Conservation (phyloP, 495 filamentous ascomycete genomes). For the Penicillium crystallinum region DNA sequence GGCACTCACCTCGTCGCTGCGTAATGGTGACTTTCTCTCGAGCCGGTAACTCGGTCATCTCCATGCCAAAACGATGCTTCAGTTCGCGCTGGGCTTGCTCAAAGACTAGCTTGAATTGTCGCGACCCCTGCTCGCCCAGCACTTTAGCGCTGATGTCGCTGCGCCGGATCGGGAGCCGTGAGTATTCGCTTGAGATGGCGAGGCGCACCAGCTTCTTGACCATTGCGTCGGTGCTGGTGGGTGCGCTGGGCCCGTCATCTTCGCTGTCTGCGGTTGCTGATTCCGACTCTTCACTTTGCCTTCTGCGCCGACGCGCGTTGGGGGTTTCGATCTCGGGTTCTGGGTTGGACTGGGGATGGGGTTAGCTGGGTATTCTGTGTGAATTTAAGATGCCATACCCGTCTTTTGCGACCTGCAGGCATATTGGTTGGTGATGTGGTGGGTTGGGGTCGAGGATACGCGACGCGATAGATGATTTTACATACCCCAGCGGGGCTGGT, state of each 20-base stretch:
- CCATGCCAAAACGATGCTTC: slow-evolving; percentile 70
- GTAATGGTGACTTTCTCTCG: slow-evolving; percentile 73
- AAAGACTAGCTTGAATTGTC: slow-evolving; percentile 66
- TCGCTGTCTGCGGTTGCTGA: slow-evolving; percentile 17
- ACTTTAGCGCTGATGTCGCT: slow-evolving; percentile 72
- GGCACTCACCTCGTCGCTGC: slow-evolving; percentile 64
- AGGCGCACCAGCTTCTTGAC: slow-evolving; percentile 90
- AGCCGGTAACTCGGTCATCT: slow-evolving; percentile 72
- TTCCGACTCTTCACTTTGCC: slow-evolving; percentile 9
- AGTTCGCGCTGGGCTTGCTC: slow-evolving; percentile 62
- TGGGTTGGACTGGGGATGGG: slow-evolving; percentile 1
- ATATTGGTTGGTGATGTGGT: slow-evolving; percentile 16
- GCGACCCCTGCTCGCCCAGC: slow-evolving; percentile 32
- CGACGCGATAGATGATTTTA: slow-evolving; percentile 19
- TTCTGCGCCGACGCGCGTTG: slow-evolving; percentile 12
- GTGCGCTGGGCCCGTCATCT: slow-evolving; percentile 24
- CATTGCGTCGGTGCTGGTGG: slow-evolving; percentile 54
- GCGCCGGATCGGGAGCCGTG: slow-evolving; percentile 70
- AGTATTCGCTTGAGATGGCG: slow-evolving; percentile 81
- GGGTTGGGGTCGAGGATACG: slow-evolving; percentile 3
- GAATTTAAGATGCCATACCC: slow-evolving; percentile 21
- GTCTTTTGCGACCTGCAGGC: slow-evolving; percentile 35
- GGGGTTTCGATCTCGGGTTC: not conserved
- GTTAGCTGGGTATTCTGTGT: not conserved
- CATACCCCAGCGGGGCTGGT: slow-evolving; percentile 19